Evolutionary conservation across 768 basidiomycete genomes (phyloP).

Genomic region (Amylocystis lapponica): DNA sequence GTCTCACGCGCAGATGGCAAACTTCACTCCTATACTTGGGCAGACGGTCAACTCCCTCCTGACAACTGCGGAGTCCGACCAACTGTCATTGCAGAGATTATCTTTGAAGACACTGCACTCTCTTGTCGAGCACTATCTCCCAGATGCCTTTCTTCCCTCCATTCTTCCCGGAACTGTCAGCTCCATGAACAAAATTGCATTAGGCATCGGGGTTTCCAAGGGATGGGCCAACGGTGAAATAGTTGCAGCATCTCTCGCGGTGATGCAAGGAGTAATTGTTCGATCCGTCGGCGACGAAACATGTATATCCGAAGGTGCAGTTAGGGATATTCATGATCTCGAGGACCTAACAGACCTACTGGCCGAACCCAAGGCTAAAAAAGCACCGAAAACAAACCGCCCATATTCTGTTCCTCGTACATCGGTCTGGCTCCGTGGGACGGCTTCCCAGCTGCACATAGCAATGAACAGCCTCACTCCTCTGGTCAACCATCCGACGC

Average conservation of each 20-base stretch:
- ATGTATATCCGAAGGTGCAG: constrained; percentile 55
- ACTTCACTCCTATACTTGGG: constrained; percentile 74
- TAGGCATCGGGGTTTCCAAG: constrained; percentile 47
- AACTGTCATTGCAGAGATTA: constrained; percentile 53
- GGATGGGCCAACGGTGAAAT: constrained; percentile 72
- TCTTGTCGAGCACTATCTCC: constrained; percentile 44
- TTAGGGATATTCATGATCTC: constrained; percentile 49
- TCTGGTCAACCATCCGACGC: constrained; percentile 65
- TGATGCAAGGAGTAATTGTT: constrained; percentile 50
- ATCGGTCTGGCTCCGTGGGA: constrained; percentile 73
- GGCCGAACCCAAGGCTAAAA: neutral
- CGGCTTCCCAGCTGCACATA: constrained; percentile 76
- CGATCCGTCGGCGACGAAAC: constrained; percentile 62
- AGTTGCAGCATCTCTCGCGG: constrained; percentile 50
- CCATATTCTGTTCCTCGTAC: constrained; percentile 55
- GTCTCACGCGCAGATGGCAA: constrained; percentile 34
- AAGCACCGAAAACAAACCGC: neutral
- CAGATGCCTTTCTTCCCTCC: constrained; percentile 52
- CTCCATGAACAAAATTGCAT: constrained; percentile 63
- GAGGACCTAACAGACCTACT: constrained; percentile 51
- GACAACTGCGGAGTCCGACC: constrained; percentile 45
- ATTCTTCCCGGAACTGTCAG: constrained; percentile 85
- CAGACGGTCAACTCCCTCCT: constrained; percentile 79
- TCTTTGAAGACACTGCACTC: constrained; percentile 55
- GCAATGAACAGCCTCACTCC: constrained; percentile 74